phyloP scores from a whole-genome alignment of 345 rosid species.

The Luvunga scandens region DNA sequence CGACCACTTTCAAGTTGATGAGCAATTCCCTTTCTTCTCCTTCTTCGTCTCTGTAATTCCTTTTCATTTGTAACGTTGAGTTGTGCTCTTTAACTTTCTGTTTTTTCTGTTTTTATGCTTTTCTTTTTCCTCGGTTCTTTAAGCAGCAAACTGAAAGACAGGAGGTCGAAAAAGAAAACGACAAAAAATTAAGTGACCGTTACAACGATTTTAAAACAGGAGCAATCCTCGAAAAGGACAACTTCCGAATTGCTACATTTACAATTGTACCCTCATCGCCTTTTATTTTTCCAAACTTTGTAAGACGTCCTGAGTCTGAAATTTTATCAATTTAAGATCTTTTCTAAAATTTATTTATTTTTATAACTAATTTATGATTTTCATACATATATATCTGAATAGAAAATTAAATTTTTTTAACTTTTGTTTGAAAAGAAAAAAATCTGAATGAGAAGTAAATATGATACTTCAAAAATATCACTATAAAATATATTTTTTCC shows the following conservation, averaged over 20 bases:
- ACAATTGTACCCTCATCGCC: background rate
- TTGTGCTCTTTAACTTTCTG: background rate
- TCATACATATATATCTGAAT: no score
- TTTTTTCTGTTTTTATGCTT: background rate
- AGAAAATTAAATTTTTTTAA: no score
- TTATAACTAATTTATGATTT: no score
- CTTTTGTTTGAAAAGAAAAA: no score
- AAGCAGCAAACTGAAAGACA: background rate
- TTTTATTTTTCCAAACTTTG: no score
- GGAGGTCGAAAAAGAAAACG: background rate
- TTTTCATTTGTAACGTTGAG: background rate
- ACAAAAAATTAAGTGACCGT: constrained; percentile 5
- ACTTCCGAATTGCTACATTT: no score
- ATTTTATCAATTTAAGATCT: no score
- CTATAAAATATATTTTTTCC: no score
- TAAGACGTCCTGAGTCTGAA: no score
- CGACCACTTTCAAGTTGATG: constrained; percentile 57
- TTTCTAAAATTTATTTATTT: no score
- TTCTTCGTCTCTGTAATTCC: constrained; percentile 13
- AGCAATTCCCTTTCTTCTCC: constrained; percentile 35
- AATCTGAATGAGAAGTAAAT: no score
- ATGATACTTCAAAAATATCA: no score
- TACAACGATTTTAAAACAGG: background rate
- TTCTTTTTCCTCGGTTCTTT: background rate
- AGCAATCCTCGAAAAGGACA: background rate